Evolutionary conservation across 192 early-diverging fungal species (phyloP).

Genomic region (Oehlia diaphana): DNA sequence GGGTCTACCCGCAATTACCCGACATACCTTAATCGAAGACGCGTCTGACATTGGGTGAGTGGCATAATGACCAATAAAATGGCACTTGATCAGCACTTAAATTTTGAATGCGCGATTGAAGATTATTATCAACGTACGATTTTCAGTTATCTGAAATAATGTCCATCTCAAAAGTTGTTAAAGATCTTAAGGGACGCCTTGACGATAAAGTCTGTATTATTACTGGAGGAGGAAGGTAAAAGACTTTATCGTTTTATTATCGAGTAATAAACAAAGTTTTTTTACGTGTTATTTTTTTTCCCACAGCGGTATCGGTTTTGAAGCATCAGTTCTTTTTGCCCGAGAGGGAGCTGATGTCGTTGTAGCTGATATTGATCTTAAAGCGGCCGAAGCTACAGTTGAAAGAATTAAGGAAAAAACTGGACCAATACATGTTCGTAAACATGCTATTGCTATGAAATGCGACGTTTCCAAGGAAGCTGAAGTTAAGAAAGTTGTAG

Average conservation of each 20-base stretch:
- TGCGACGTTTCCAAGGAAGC: conserved; percentile 76
- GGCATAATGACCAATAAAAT: too few relatives aligned
- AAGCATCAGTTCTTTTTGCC: conserved; percentile 73
- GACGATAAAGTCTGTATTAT: conserved; percentile 76
- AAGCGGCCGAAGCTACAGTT: conserved; percentile 53
- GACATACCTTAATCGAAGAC: too few relatives aligned
- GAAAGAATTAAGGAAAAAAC: conserved; percentile 51
- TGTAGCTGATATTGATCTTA: conserved; percentile 73
- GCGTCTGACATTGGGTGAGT: too few relatives aligned
- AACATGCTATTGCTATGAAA: conserved; percentile 58
- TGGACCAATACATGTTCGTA: conserved; percentile 32
- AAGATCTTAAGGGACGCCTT: conserved; percentile 43
- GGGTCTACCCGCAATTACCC: too few relatives aligned
- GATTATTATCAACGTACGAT: too few relatives aligned
- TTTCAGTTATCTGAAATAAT: neutral
- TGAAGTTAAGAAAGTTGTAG: conserved; percentile 66
- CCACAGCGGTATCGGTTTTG: conserved; percentile 76
- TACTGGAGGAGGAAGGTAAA: conserved; percentile 78
- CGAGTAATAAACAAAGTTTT: too few relatives aligned
- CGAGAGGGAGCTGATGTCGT: conserved; percentile 79
- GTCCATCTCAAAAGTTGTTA: conserved; percentile 11
- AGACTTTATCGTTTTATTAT: neutral
- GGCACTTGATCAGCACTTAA: too few relatives aligned
- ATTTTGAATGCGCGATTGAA: too few relatives aligned
- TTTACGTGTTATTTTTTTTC: neutral